A percentile compares a stretch with the other conserved stretches of the same genome.
Conservation (phyloP, 1,139 yeast genomes). For the Yamadazyma aaseri region DNA sequence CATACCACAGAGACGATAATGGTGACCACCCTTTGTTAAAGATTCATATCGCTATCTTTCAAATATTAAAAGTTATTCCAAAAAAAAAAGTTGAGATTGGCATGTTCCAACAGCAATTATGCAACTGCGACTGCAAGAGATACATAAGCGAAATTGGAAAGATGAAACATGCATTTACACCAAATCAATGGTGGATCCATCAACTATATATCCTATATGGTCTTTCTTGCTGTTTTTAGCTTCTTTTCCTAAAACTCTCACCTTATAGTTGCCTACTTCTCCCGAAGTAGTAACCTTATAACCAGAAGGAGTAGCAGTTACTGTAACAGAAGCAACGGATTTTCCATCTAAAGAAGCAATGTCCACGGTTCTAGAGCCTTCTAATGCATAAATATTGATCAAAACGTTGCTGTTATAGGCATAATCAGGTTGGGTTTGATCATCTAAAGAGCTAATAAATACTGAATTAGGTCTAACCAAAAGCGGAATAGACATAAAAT, state of each 20-base stretch:
- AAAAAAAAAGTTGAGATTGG: too few species aligned
- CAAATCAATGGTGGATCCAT: too few species aligned
- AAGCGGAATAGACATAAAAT: slow-evolving; percentile 27
- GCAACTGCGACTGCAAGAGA: too few species aligned
- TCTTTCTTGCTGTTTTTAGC: slow-evolving; percentile 8
- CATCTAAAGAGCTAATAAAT: slow-evolving; percentile 17
- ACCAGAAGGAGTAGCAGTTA: slow-evolving; percentile 6
- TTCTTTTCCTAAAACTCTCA: slow-evolving; percentile 13
- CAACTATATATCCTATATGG: too few species aligned
- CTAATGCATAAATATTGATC: slow-evolving; percentile 18
- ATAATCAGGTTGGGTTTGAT: slow-evolving; percentile 17
- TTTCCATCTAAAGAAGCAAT: slow-evolving; percentile 18
- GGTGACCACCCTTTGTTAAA: too few species aligned
- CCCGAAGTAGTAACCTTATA: slow-evolving; percentile 11
- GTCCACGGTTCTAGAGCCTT: slow-evolving; percentile 5
- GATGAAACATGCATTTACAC: too few species aligned
- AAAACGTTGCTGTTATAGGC: slow-evolving; percentile 18
- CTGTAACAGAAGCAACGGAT: slow-evolving; percentile 9
- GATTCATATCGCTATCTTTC: too few species aligned
- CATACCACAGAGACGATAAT: too few species aligned
- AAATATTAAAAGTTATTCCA: too few species aligned
- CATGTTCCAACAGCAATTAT: too few species aligned
- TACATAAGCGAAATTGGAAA: too few species aligned
- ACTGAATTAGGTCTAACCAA: slow-evolving; percentile 25
- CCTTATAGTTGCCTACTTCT: slow-evolving; percentile 2